Conservation (phyloP, 495 filamentous ascomycete species). For the Penicillium waksmanii region DNA sequence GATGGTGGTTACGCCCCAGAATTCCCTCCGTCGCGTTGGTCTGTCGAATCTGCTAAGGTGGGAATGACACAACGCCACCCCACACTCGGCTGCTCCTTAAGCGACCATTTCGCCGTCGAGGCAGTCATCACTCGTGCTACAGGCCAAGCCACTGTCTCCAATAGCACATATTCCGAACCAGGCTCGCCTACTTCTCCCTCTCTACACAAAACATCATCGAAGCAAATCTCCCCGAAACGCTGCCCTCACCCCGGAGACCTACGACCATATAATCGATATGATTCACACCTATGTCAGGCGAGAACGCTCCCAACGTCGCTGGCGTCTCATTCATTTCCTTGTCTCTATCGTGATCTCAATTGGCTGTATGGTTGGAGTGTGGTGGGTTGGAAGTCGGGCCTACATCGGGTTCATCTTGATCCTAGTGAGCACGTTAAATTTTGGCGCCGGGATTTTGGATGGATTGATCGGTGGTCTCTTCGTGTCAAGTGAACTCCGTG, state of each 20-base stretch:
- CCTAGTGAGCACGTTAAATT: conserved; percentile 73
- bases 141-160: not conserved
- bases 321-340: conserved; percentile 73
- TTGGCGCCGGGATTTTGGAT: conserved; percentile 76
- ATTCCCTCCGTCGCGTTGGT: conserved; percentile 56
- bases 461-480: conserved; percentile 87
- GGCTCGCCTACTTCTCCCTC: conserved; percentile 11
- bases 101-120: conserved; percentile 87
- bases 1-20: conserved; percentile 41
- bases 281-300: conserved; percentile 66
- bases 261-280: conserved; percentile 73
- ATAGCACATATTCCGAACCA: conserved; percentile 2
- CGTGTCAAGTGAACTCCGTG: conserved; percentile 77
- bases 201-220: conserved; percentile 24
- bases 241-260: conserved; percentile 55
- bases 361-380: conserved; percentile 76
- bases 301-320: conserved; percentile 68
- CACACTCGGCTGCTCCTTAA: conserved; percentile 77
- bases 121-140: conserved; percentile 42
- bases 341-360: conserved; percentile 65
- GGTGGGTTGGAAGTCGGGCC: conserved; percentile 73
- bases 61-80: conserved; percentile 87
- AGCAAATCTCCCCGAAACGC: conserved; percentile 32
- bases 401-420: conserved; percentile 82
- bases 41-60: conserved; percentile 67